Percentiles rank a stretch among this genome's conserved stretches.
Conservation (phyloP, 495 filamentous ascomycete genomes). For the Trichoderma erinaceum region DNA sequence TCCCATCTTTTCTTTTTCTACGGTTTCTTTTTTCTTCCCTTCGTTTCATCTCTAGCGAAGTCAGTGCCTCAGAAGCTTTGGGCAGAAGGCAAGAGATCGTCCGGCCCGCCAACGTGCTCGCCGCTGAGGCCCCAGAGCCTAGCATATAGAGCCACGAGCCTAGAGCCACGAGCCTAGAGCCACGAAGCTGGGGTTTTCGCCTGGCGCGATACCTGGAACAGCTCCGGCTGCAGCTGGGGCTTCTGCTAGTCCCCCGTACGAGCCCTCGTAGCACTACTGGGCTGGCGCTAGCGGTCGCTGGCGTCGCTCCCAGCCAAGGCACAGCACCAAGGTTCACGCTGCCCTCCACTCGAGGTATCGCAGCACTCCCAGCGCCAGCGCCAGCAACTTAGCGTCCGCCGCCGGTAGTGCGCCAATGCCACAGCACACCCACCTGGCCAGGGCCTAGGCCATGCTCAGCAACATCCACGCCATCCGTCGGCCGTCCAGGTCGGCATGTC, state of each 20-base stretch:
- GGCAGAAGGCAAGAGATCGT: not conserved
- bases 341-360: not conserved
- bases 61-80: too few species aligned
- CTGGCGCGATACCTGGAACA: not conserved
- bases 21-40: too few species aligned
- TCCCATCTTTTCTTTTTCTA: too few species aligned
- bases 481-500: constrained; percentile 5
- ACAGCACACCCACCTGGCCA: constrained; percentile 8
- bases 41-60: too few species aligned
- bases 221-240: not conserved
- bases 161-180: not conserved
- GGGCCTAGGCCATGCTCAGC: constrained; percentile 1
- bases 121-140: not conserved
- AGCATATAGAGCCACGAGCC: not conserved
- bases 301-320: not conserved
- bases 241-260: too few species aligned
- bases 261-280: too few species aligned
- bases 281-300: not conserved
- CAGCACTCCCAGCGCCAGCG: not conserved
- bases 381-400: constrained; percentile 10
- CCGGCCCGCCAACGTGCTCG: constrained; percentile 12
- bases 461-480: not conserved
- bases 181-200: not conserved
- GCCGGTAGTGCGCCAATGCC: constrained; percentile 1
- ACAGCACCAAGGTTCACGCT: not conserved